Percentiles rank a stretch among this genome's conserved stretches.
These are phyloP conservation scores for Aspergillus fischeri DNA, from an alignment of 2,329 filamentous ascomycete genomes.

Conservation along the genomic window DNA sequence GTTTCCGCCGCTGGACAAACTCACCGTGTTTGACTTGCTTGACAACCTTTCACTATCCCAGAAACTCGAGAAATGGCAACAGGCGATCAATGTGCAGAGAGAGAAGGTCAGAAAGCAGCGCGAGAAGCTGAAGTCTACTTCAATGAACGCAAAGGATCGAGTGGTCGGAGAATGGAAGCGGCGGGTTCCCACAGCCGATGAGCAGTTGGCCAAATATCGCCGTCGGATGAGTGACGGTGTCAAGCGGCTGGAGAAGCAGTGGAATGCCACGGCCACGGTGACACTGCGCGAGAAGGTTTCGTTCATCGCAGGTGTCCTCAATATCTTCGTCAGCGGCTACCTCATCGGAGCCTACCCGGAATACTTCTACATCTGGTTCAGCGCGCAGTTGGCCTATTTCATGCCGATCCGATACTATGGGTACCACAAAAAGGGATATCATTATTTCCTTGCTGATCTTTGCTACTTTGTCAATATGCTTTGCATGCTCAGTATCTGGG, in stretches of 20 bases:
- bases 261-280: conserved; percentile 86
- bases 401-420: conserved; percentile 94
- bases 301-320: conserved; percentile 93
- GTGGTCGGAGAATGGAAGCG: conserved; percentile 92
- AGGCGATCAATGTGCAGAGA: conserved; percentile 73
- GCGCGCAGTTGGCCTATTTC: conserved; percentile 80
- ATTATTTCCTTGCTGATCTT: conserved; percentile 95
- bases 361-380: conserved; percentile 92
- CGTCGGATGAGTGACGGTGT: conserved; percentile 82
- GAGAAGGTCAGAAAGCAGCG: conserved; percentile 80
- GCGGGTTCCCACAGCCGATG: conserved; percentile 78
- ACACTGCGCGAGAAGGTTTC: conserved; percentile 89
- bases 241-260: conserved; percentile 77
- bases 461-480: conserved; percentile 98
- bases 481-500: conserved; percentile 76
- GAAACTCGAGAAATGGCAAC: conserved; percentile 85
- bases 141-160: conserved; percentile 75
- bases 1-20: conserved; percentile 80
- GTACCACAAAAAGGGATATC: conserved; percentile 86
- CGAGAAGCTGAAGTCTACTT: conserved; percentile 71
- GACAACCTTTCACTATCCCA: conserved; percentile 89
- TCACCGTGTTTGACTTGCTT: conserved; percentile 88
- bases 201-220: conserved; percentile 87
- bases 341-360: conserved; percentile 81
- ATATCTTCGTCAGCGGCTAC: conserved; percentile 95